Conservation (phyloP, 192 early-diverging fungal species). For the Coemansia sp. region DNA sequence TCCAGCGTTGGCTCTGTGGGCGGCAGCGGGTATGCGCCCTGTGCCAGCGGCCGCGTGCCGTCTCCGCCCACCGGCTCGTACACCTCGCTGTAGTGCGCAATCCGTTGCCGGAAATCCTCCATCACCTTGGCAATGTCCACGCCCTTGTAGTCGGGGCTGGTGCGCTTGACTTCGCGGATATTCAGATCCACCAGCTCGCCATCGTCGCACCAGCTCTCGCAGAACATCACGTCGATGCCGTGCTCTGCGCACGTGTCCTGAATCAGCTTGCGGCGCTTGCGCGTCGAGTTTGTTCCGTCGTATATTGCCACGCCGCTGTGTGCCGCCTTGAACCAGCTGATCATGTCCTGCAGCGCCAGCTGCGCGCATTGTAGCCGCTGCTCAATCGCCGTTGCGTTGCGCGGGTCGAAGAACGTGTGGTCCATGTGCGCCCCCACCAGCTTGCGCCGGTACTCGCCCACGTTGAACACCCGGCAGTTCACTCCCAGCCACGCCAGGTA, state of each 20-base stretch:
- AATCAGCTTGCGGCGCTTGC: slow-evolving; percentile 70
- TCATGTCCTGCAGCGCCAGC: slow-evolving; percentile 87
- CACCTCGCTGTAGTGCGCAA: slow-evolving; percentile 84
- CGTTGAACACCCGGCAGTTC: slow-evolving; percentile 92
- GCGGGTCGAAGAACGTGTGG: slow-evolving; percentile 91
- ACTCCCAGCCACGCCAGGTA: slow-evolving; percentile 97
- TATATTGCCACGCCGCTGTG: slow-evolving; percentile 89
- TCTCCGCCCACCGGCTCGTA: slow-evolving; percentile 83
- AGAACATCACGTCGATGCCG: slow-evolving; percentile 90
- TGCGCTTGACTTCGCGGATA: slow-evolving; percentile 93
- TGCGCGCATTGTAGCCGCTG: slow-evolving; percentile 77
- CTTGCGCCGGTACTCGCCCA: slow-evolving; percentile 96
- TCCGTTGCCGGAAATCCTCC: slow-evolving; percentile 87
- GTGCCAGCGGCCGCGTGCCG: slow-evolving; percentile 48
- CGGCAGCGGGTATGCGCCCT: slow-evolving; percentile 50
- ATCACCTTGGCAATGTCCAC: slow-evolving; percentile 83
- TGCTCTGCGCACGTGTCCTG: slow-evolving; percentile 66
- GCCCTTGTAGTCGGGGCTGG: slow-evolving; percentile 89
- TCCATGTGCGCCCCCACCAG: slow-evolving; percentile 75
- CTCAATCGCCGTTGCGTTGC: slow-evolving; percentile 66
- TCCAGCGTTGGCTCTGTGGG: slow-evolving; percentile 42
- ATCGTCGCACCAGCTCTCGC: slow-evolving; percentile 94
- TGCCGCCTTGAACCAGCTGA: slow-evolving; percentile 83
- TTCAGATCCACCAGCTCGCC: slow-evolving; percentile 83
- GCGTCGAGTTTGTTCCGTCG: slow-evolving; percentile 97